Base-by-base conservation (phyloP, 768 basidiomycete genomes). In the Hypsizygus marmoreus region DNA sequence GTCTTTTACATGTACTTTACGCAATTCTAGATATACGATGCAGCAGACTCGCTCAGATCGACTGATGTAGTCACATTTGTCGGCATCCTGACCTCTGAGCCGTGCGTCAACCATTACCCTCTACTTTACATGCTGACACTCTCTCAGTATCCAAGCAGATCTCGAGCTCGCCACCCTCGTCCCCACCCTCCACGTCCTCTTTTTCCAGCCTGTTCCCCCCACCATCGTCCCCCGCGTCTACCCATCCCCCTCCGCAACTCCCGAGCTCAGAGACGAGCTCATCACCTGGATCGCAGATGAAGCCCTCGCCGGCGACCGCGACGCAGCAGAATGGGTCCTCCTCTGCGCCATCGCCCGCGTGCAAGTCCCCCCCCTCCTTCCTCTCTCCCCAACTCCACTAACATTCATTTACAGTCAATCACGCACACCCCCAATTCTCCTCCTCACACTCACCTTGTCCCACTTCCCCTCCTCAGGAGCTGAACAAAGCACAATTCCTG, bases 261-360 rank as follows among this genome's bases (percentile, higher is more conserved):
- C 55, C 11, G 53, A 58, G 4, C 46, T 80, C 12, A 72, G 85
- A 28, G 58, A 72, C 6, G 76, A 83, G 34, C 69, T 93, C 13
- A 72, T 91, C 29, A 50, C 67, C 0, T 93, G 91, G 91, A 77
- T 93, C 38, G 86, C 89, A 1, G 64, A 74, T 17, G 81, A 87
- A 57, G 80, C 74, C 9, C 71, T 92, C 4, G 85, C 74, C 0
- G 84, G 86, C 4, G 90, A 93, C 57, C 62, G 55, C 23, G 69
- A 79, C 16, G 82, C 83, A 2, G 88, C 89, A 17, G 84, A 91
- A 64, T 91, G 86, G 85, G 70, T 88, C 6, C 69, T 92, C 4
- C 69, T 91, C 20, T 69, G 75, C 32, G 58, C 73, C 34, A 71
- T 86, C 12, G 73, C 83, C 23, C 75, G 75, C 66, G 79, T 85